phyloP scores from a whole-genome alignment of 257 asterid genomes.

The Ocimum tenuiflorum region DNA sequence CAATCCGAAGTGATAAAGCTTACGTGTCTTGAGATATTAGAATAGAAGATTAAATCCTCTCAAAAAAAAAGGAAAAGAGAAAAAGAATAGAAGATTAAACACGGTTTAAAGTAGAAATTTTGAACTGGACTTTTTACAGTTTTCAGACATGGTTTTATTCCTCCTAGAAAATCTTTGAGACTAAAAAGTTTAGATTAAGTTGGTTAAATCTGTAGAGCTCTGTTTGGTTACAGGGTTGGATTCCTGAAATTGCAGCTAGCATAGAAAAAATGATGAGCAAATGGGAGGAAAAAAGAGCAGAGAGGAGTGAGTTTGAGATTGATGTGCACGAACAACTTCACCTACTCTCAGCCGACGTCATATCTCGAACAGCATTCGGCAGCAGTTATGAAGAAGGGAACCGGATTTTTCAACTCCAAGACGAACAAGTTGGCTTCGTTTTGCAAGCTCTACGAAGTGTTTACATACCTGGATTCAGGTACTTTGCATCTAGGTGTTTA shows the following conservation, averaged over 20 bases:
- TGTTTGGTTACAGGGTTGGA: constrained; percentile 39
- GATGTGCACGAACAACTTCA: constrained; percentile 51
- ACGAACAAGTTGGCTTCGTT: constrained; percentile 40
- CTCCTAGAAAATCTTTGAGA: too few species aligned
- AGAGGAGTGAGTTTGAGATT: constrained; percentile 38
- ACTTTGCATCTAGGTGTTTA: neutral
- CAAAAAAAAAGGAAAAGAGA: too few species aligned
- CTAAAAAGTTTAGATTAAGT: too few species aligned
- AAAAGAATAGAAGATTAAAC: too few species aligned
- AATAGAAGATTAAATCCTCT: too few species aligned
- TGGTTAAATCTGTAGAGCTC: too few species aligned
- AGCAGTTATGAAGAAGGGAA: constrained; percentile 54
- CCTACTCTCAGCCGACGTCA: constrained; percentile 51
- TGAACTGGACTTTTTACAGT: too few species aligned
- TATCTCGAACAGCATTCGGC: constrained; percentile 60
- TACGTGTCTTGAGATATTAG: too few species aligned
- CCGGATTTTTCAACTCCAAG: constrained; percentile 53
- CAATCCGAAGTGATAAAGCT: too few species aligned
- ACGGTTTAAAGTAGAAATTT: too few species aligned
- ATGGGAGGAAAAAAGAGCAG: constrained; percentile 46
- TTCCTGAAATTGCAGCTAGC: constrained; percentile 51
- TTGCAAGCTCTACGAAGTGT: constrained; percentile 43
- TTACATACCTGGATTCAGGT: constrained; percentile 66
- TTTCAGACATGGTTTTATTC: too few species aligned
- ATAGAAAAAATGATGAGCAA: constrained; percentile 30